Evolutionary conservation across 352 stramenopile genomes (phyloP), one percentile per base, ranked within the genome.

Genomic region (Pythium volutum): DNA sequence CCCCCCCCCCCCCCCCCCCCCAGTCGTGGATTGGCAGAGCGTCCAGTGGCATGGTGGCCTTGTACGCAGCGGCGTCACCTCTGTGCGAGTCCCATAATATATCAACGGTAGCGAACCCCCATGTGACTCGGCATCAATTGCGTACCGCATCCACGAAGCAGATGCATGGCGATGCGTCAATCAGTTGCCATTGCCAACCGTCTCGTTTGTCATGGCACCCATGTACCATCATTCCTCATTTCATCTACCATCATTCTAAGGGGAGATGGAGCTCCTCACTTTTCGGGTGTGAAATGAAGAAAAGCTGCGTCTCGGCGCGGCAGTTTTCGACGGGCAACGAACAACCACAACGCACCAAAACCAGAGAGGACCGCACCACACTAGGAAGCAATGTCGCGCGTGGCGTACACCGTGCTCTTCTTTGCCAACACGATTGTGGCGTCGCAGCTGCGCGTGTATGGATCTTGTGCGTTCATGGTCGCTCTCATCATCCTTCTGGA

Each of bases 321-420:
- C 52, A 59, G 29, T 55, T 55, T 31, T n/a, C 18, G 9, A 48
- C n/a, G 18, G 36, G 33, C 33, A 38, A 38, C 9, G 39, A n/a
- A 6, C 31, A 11, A 36, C 31, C 31, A 36, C 31, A 36, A 11
- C 31, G 31, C 31, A 36, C 45, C 45, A 31, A 9, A 6, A 25
- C 5, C 22, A 52, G 45, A 5, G 5, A 9, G 42, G 5, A 2
- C 10, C 42, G 8, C 34, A n/a, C 11, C 36, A 16, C 36, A 7
- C 2, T 3, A 4, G 31, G 20, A 20, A 22, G 39, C 53, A 10
- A 67, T 67, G 59, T 57, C 59, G 33, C 75, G 78, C 27, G 51
- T 73, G 10, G 75, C 64, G 50, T 88, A 89, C 56, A 60, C 87
- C n/a, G 68, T 70, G 67, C 75, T 90, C 52, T 86, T 92, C 77